Evolutionary conservation across 164 flowering plant species (phyloP), one percentile per base, ranked within the genome.

Genomic region (Saururus chinensis): DNA sequence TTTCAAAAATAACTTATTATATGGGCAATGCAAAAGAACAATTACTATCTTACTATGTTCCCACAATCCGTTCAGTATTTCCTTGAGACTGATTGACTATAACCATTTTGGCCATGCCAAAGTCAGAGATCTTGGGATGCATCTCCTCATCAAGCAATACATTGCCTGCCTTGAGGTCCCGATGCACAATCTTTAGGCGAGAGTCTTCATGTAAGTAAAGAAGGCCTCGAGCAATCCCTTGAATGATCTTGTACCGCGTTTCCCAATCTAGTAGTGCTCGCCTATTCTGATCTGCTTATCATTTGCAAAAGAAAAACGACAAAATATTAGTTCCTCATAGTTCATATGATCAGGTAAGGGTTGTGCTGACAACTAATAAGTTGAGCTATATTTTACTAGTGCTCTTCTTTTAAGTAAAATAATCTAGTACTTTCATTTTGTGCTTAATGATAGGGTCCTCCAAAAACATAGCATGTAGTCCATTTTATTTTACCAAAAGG

Each of bases 181-280:
- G 69, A 40, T 82, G 89, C 6, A 84, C 76, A 12, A 84, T 77
- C 48, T 57, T 62, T 16, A 80, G 65, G 16, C 77, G 67, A 19
- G 85, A 84, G 45, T 82, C 89, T 25, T 77, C 81, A 42, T 84
- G 89, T 51, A 84, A 78, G 59, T 84, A 84, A 11, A 79, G 70
- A 53, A 84, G 41, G 10, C 87, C 87, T 45, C 80, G 70, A 14
- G 82, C 78, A 24, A 82, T 73, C 10, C 87, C 87, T 19, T 10
- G 40, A 1, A 75, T 71, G 10, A 72, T 72, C 12, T 61, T 66
- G 30, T 56, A 63, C 12, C 78, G 73, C 6, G 30, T 66, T 19
- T 17, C 19, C 73, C 78, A 75, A 52, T 67, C 62, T 16, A 75
- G 19, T 26, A 23, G 51, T 4, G 4, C 35, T 0, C 51, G 60